Conservation (phyloP, 2,329 filamentous ascomycete species). For the Incumbomyces delicatus region DNA sequence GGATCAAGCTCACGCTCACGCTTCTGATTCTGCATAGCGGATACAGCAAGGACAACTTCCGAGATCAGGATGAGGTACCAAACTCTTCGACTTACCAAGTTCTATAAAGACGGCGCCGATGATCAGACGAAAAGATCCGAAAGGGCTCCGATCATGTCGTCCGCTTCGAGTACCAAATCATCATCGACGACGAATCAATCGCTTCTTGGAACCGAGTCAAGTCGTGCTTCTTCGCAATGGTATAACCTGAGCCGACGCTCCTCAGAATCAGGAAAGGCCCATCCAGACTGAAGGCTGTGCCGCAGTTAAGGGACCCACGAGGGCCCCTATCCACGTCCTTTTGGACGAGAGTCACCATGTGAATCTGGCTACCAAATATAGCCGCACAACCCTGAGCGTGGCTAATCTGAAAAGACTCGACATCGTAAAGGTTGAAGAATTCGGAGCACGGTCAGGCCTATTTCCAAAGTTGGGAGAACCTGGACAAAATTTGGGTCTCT, state of each 20-base stretch:
- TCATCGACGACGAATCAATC: conserved; percentile 15
- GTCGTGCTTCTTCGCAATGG: background rate
- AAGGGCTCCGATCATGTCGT: conserved; percentile 3
- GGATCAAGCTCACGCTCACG: no score
- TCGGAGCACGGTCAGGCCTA: no score
- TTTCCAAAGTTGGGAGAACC: no score
- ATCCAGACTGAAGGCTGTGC: background rate
- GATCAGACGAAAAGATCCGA: conserved; percentile 6
- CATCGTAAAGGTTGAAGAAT: no score
- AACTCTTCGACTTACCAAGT: conserved; percentile 21
- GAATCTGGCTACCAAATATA: no score
- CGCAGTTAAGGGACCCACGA: no score
- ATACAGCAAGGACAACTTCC: background rate
- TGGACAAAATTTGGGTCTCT: no score
- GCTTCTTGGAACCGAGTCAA: conserved; percentile 13
- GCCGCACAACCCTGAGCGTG: no score
- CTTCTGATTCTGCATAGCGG: no score
- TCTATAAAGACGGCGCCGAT: conserved; percentile 19
- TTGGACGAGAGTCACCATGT: no score
- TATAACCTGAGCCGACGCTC: background rate
- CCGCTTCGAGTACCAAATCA: conserved; percentile 14
- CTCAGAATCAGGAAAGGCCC: background rate
- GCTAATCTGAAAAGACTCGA: no score
- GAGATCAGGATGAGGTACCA: conserved; percentile 20
- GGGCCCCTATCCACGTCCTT: no score